Evolutionary conservation across 2,329 filamentous ascomycete genomes (phyloP).

Genomic region (Microcyclospora pomicola): DNA sequence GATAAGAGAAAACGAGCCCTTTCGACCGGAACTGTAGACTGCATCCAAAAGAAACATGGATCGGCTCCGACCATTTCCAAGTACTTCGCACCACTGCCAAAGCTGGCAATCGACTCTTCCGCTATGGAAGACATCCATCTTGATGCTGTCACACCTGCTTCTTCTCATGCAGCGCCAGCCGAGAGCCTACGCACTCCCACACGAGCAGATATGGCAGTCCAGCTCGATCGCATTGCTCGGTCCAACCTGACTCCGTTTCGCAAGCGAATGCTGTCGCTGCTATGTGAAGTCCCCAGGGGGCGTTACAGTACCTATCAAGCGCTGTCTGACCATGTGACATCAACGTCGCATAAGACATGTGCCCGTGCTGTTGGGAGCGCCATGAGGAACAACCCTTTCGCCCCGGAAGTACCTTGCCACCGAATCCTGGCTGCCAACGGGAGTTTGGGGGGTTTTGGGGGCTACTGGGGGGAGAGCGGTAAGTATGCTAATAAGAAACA

Average conservation of each 20-base stretch:
- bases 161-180: too few species aligned
- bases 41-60: neutral
- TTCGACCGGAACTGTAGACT: neutral
- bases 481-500: slow-evolving; percentile 29
- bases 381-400: slow-evolving; percentile 29
- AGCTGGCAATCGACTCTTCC: too few species aligned
- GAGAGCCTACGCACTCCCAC: too few species aligned
- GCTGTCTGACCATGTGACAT: slow-evolving; percentile 21
- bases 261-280: slow-evolving; percentile 21
- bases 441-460: slow-evolving; percentile 38
- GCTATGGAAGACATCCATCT: too few species aligned
- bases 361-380: slow-evolving; percentile 28
- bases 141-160: too few species aligned
- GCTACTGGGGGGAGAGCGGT: slow-evolving; percentile 34
- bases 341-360: slow-evolving; percentile 22
- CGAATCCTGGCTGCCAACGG: slow-evolving; percentile 23
- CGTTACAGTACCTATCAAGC: slow-evolving; percentile 25
- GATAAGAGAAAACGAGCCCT: neutral
- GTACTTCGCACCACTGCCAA: too few species aligned
- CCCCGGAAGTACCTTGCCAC: slow-evolving; percentile 31
- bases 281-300: slow-evolving; percentile 23
- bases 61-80: too few species aligned
- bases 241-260: slow-evolving; percentile 39
- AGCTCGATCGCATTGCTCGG: slow-evolving; percentile 28
- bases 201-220: slow-evolving; percentile 8